Evolutionary conservation across 768 basidiomycete species (phyloP), one percentile per base, ranked within the genome.

Genomic region (Psilocybe subaeruginosa): DNA sequence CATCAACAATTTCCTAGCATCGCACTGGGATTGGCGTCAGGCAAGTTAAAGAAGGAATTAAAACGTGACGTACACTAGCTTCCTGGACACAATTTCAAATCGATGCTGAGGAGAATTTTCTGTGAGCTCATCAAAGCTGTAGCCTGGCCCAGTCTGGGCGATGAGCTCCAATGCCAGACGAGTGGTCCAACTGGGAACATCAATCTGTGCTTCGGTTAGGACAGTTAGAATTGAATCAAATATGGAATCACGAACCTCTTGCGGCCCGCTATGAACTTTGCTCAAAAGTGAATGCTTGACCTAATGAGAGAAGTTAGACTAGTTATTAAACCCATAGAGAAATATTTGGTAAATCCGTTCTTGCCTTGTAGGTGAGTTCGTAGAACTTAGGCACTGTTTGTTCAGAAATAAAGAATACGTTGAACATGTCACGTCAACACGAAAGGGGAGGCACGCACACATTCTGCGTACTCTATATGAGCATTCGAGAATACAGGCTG

Each of bases 81-180:
- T 58, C 63, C 76, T 74, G 12, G 72, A 65, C 5, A 74, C 69
- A 23, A 56, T 51, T 48, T 63, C 67, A 56, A 76, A 80, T 48
- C 66, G 76, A 68, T 73, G 75, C 0, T 64, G 60, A 3, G 57
- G 61, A 8, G 63, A 47, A 30, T 74, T 74, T 31, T 73, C 73
- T 8, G 64, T 68, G 8, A 83, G 69, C 0, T 73, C 56, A 59
- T 80, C 78, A 45, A 81, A 80, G n/a, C 74, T 76, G 52, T 74
- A 74, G 8, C 78, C 79, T 16, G 84, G 71, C 0, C 82, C 81
- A n/a, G 76, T 78, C 69, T 80, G 80, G 2, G 80, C 82, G 55
- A 84, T 78, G 56, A 83, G 71, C 60, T 84, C 82, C 16, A 83
- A 70, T n/a, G 83, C 80, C 17, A 76, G 72, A 8, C 82, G 75